These are phyloP conservation scores for Austroboletus eburneus DNA, from an alignment of 768 basidiomycete species.

Conservation along the genomic window DNA sequence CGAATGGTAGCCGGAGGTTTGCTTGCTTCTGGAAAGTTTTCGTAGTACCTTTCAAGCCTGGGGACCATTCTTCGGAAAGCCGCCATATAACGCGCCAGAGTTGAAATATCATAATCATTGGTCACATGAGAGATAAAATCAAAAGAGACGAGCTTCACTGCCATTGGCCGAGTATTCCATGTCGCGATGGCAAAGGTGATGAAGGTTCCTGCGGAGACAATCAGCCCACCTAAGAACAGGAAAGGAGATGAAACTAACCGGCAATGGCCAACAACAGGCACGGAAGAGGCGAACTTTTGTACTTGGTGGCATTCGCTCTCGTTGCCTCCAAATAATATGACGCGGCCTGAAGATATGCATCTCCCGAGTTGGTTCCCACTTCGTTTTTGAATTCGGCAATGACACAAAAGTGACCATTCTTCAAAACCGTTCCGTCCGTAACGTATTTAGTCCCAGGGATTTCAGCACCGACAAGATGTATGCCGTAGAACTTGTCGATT, in stretches of 20 bases:
- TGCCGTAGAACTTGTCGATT: constrained; percentile 5
- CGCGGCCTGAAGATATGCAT: constrained; percentile 25
- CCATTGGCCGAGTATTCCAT: neutral
- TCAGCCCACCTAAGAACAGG: neutral
- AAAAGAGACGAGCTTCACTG: neutral
- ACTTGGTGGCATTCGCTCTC: constrained; percentile 2
- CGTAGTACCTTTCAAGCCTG: neutral
- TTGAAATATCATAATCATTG: neutral
- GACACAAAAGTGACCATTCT: neutral
- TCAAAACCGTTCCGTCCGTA: too few relatives aligned
- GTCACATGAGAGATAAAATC: neutral
- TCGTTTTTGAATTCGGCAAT: constrained; percentile 25
- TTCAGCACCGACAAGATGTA: neutral
- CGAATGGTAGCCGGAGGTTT: too few relatives aligned
- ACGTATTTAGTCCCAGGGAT: too few relatives aligned
- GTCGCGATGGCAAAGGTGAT: neutral
- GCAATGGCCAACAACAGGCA: constrained; percentile 22
- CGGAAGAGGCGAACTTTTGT: constrained; percentile 18
- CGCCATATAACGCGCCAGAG: neutral
- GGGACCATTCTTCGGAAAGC: neutral
- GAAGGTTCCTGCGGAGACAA: neutral
- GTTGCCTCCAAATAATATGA: constrained; percentile 21
- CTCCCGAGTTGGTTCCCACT: constrained; percentile 14
- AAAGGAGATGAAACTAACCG: constrained; percentile 12
- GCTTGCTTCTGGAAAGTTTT: neutral